phyloP scores from a whole-genome alignment of 2,329 filamentous ascomycete species.

The Aspergillus texensis region DNA sequence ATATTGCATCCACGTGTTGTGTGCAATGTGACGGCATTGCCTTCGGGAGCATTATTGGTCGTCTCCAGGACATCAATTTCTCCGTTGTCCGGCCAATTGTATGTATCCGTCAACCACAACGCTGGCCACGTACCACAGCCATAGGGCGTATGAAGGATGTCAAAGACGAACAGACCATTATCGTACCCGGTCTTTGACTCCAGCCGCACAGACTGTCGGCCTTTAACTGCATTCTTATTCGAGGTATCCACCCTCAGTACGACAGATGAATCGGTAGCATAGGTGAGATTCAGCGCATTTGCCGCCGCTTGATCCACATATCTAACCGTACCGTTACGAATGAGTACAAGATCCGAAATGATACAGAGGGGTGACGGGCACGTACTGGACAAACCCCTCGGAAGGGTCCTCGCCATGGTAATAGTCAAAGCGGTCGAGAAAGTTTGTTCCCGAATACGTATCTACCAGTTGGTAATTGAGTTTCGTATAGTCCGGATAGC shows the following conservation, averaged over 20 bases:
- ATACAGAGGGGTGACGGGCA: slow-evolving; percentile 25
- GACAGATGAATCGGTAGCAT: slow-evolving; percentile 56
- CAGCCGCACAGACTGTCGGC: slow-evolving; percentile 66
- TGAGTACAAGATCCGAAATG: not conserved
- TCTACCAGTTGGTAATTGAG: slow-evolving; percentile 47
- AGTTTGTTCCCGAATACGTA: slow-evolving; percentile 43
- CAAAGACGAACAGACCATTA: slow-evolving; percentile 68
- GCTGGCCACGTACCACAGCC: slow-evolving; percentile 68
- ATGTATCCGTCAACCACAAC: slow-evolving; percentile 65
- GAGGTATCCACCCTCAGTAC: slow-evolving; percentile 64
- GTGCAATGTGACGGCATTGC: slow-evolving; percentile 65
- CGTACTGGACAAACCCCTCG: slow-evolving; percentile 51
- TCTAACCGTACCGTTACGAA: slow-evolving; percentile 9
- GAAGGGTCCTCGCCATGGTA: slow-evolving; percentile 50
- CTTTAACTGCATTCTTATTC: slow-evolving; percentile 59
- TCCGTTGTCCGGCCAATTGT: slow-evolving; percentile 65
- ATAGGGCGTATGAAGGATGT: slow-evolving; percentile 64
- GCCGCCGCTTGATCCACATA: slow-evolving; percentile 46
- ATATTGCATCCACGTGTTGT: slow-evolving; percentile 58
- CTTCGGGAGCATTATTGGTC: slow-evolving; percentile 56
- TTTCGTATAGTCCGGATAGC: slow-evolving; percentile 48
- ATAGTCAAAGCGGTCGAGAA: slow-evolving; percentile 52
- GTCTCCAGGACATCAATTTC: slow-evolving; percentile 68
- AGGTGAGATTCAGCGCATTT: slow-evolving; percentile 59
- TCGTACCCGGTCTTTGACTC: slow-evolving; percentile 63